Conservation (phyloP, 75 land plant species). For the Pinus tabuliformis region DNA sequence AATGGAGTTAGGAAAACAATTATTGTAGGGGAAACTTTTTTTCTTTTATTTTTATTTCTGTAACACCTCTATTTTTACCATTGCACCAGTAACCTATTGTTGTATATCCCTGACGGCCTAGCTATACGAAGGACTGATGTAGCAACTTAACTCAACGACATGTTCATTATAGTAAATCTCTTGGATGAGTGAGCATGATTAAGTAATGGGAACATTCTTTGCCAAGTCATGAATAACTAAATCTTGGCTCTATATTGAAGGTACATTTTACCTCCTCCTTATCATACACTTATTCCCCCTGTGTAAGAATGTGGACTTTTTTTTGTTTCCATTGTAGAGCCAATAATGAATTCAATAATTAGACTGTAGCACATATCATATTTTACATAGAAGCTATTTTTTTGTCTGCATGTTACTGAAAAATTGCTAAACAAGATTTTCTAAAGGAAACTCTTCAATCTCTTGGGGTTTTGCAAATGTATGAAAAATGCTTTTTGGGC, state of each 20-base stretch:
- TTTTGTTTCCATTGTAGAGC: not conserved
- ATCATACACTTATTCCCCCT: no score
- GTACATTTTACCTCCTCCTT: constrained; percentile 7
- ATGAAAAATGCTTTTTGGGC: not conserved
- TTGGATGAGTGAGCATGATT: constrained; percentile 13
- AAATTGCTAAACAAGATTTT: no score
- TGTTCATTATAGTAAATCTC: no score
- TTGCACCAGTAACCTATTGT: no score
- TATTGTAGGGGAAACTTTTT: no score
- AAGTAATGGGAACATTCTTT: constrained; percentile 49
- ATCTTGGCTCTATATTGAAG: constrained; percentile 27
- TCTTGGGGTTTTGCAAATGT: not conserved
- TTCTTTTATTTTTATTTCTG: no score
- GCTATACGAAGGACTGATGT: no score
- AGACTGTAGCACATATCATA: not conserved
- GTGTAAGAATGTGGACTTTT: not conserved
- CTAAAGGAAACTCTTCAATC: not conserved
- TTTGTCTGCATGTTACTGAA: not conserved
- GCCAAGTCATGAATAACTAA: constrained; percentile 39
- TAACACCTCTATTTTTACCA: no score
- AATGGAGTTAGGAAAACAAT: no score
- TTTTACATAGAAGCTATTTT: not conserved
- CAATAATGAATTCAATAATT: no score
- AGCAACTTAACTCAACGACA: no score
- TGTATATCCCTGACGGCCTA: no score